Conservation (phyloP, 2,329 filamentous ascomycete species). For the Penicillium paneum region DNA sequence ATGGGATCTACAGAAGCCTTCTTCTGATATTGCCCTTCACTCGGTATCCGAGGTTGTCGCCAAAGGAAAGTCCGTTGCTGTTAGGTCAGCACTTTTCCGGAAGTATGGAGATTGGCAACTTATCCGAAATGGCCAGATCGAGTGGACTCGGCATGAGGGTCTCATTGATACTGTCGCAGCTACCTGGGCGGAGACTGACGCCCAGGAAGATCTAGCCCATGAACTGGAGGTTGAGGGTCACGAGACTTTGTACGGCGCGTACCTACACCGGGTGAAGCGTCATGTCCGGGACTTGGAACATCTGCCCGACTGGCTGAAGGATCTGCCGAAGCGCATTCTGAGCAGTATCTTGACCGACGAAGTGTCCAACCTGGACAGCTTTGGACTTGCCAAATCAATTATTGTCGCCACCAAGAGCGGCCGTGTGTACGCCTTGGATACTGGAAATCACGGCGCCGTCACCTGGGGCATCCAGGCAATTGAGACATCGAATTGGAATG, state of each 20-base stretch:
- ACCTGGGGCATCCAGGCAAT: slow-evolving; percentile 70
- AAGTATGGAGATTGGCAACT: slow-evolving; percentile 73
- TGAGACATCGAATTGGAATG: slow-evolving; percentile 61
- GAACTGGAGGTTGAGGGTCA: slow-evolving; percentile 84
- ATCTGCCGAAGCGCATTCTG: slow-evolving; percentile 66
- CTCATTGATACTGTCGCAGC: slow-evolving; percentile 77
- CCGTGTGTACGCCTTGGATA: slow-evolving; percentile 75
- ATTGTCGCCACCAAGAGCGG: slow-evolving; percentile 77
- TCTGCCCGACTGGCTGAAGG: slow-evolving; percentile 69
- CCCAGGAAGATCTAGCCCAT: slow-evolving; percentile 70
- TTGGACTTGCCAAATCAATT: slow-evolving; percentile 84
- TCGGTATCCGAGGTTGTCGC: slow-evolving; percentile 79
- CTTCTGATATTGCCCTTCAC: slow-evolving; percentile 55
- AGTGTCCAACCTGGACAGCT: slow-evolving; percentile 56
- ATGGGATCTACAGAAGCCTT: slow-evolving; percentile 60
- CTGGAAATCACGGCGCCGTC: slow-evolving; percentile 68
- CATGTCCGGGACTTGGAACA: slow-evolving; percentile 72
- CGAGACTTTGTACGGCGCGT: slow-evolving; percentile 75
- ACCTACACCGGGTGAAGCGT: slow-evolving; percentile 78
- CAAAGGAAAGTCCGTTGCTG: slow-evolving; percentile 68
- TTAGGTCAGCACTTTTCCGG: slow-evolving; percentile 69
- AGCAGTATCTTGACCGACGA: slow-evolving; percentile 58
- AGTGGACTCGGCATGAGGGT: slow-evolving; percentile 80
- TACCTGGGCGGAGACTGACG: slow-evolving; percentile 73
- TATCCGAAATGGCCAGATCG: slow-evolving; percentile 73